phyloP scores from a whole-genome alignment of 129 eudicot genomes.

The Ambrosia artemisiifolia region DNA sequence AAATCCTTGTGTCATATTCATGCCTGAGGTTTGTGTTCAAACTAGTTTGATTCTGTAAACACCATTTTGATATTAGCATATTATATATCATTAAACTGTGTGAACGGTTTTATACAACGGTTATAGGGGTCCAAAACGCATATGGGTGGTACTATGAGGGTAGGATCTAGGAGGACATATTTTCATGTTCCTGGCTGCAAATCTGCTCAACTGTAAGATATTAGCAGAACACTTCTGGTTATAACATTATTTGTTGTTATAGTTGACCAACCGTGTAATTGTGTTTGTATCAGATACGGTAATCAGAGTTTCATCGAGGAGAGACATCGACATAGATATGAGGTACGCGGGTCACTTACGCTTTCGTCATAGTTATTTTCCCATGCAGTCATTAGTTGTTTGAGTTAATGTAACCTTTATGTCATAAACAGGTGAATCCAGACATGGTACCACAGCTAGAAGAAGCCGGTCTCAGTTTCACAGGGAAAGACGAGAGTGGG shows the following conservation, averaged over 20 bases:
- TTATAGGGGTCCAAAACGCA: constrained; percentile 88
- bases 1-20: constrained; percentile 84
- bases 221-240: neutral
- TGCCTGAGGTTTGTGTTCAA: constrained; percentile 77
- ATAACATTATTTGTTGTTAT: neutral
- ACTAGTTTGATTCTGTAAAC: neutral
- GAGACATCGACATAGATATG: constrained; percentile 96
- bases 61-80: neutral
- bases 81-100: neutral
- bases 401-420: neutral
- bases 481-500: constrained; percentile 95
- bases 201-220: constrained; percentile 74
- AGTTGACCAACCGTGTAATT: neutral
- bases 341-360: constrained; percentile 39
- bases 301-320: constrained; percentile 65
- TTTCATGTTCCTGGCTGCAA: constrained; percentile 60
- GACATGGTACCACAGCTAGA: constrained; percentile 84
- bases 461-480: constrained; percentile 73
- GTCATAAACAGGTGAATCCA: constrained; percentile 64
- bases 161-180: constrained; percentile 90
- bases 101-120: constrained; percentile 6
- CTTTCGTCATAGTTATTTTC: neutral
- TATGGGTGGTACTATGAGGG: constrained; percentile 98
- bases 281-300: constrained; percentile 58
- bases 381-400: neutral